phyloP scores from a whole-genome alignment of 192 early-diverging fungal species.

The Obelidium mucronatum region DNA sequence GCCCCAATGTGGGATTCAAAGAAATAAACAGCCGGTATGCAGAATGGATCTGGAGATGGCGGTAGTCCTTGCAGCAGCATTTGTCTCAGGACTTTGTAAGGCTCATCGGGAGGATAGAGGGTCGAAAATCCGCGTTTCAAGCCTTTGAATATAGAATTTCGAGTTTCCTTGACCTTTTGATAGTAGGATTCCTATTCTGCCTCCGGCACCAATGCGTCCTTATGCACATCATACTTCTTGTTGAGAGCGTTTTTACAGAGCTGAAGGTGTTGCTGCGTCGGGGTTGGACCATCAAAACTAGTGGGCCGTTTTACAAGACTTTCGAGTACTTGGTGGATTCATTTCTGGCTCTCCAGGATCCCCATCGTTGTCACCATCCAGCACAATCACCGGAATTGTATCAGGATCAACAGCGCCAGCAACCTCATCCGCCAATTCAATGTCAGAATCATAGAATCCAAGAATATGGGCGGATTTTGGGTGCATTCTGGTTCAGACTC shows the following conservation, averaged over 20 bases:
- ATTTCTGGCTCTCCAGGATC: neutral
- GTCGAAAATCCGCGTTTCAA: neutral
- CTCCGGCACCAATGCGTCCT: neutral
- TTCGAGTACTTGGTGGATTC: neutral
- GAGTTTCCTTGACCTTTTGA: neutral
- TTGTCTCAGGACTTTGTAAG: neutral
- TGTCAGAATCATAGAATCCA: neutral
- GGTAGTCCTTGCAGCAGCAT: neutral
- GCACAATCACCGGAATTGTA: neutral
- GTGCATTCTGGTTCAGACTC: no score
- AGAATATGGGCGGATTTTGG: no score
- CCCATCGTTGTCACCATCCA: neutral
- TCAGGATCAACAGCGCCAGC: neutral
- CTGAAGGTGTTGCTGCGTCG: neutral
- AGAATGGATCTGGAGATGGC: neutral
- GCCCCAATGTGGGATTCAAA: neutral
- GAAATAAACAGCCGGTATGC: neutral
- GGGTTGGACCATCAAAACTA: neutral
- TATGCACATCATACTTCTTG: neutral
- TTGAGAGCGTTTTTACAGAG: conserved; percentile 1
- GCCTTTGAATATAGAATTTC: neutral
- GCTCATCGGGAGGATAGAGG: neutral
- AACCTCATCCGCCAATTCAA: neutral
- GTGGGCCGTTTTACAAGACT: neutral
- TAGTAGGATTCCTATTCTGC: neutral